Conservation (phyloP, 257 asterid species). For the Salvia rosmarinus region DNA sequence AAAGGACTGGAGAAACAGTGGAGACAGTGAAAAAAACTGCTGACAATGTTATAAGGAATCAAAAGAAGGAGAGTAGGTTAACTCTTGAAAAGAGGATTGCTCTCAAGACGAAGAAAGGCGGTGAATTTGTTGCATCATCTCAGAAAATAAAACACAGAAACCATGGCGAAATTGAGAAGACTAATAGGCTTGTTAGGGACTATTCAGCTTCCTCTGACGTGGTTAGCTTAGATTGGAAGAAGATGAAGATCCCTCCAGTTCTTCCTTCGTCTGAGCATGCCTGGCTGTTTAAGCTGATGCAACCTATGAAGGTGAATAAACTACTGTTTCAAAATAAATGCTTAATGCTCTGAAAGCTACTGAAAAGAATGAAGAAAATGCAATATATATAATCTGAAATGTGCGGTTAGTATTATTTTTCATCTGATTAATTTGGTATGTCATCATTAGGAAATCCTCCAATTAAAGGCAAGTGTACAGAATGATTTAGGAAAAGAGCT, state of each 20-base stretch:
- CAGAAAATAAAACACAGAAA: constrained; percentile 32
- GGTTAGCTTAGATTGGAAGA: constrained; percentile 79
- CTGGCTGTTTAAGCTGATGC: constrained; percentile 81
- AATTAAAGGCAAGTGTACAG: constrained; percentile 61
- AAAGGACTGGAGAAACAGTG: constrained; percentile 42
- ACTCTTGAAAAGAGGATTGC: constrained; percentile 77
- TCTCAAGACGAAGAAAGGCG: constrained; percentile 50
- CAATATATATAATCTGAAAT: not conserved
- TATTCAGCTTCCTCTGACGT: constrained; percentile 62
- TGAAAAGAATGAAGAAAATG: not conserved
- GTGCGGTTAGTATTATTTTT: constrained; percentile 8
- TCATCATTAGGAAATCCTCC: constrained; percentile 58
- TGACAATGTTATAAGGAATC: constrained; percentile 52
- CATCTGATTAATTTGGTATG: constrained; percentile 29
- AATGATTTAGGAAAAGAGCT: constrained; percentile 68
- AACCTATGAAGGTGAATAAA: constrained; percentile 77
- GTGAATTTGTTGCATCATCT: constrained; percentile 39
- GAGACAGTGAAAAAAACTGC: constrained; percentile 39
- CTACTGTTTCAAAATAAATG: constrained; percentile 1
- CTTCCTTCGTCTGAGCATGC: constrained; percentile 75
- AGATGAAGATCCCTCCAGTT: constrained; percentile 86
- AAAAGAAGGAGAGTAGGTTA: constrained; percentile 57
- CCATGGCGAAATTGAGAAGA: constrained; percentile 51
- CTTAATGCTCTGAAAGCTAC: constrained; percentile 7
- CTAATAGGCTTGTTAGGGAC: constrained; percentile 69